phyloP scores from a whole-genome alignment of 176 grass and related monocot genomes.

The Oropetium thomaeum region DNA sequence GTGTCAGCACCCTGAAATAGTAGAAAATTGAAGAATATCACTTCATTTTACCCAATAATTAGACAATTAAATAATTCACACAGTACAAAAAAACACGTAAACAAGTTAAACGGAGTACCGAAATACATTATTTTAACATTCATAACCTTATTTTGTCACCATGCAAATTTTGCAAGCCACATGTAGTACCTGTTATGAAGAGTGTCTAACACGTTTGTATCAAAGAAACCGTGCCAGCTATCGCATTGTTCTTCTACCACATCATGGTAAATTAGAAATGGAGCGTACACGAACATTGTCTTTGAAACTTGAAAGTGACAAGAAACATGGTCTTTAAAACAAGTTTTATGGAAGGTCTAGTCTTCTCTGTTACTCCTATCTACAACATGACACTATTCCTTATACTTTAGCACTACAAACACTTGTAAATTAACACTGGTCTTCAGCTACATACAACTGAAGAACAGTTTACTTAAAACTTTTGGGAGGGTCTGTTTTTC shows the following conservation, averaged over 20 bases:
- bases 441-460: neutral
- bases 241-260: neutral
- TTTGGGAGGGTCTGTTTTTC: too few species aligned
- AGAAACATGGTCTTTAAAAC: neutral
- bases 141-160: neutral
- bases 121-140: neutral
- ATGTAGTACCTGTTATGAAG: neutral
- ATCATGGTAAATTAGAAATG: neutral
- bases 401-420: neutral
- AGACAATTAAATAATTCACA: neutral
- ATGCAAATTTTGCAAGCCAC: neutral
- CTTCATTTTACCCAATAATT: neutral
- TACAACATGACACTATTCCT: neutral
- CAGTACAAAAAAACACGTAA: constrained; percentile 2
- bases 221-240: neutral
- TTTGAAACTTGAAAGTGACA: neutral
- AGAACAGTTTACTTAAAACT: neutral
- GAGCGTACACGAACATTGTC: neutral
- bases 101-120: neutral
- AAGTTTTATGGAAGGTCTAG: neutral
- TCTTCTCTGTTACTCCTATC: too few species aligned
- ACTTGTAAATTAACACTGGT: neutral
- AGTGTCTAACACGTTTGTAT: neutral
- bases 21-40: constrained; percentile 4
- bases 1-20: constrained; percentile 69